Percentiles rank a stretch among this genome's conserved stretches.
These are phyloP conservation scores for Trypanosomatidae sp. DNA, from an alignment of 208 protist species.

Conservation along the genomic window DNA sequence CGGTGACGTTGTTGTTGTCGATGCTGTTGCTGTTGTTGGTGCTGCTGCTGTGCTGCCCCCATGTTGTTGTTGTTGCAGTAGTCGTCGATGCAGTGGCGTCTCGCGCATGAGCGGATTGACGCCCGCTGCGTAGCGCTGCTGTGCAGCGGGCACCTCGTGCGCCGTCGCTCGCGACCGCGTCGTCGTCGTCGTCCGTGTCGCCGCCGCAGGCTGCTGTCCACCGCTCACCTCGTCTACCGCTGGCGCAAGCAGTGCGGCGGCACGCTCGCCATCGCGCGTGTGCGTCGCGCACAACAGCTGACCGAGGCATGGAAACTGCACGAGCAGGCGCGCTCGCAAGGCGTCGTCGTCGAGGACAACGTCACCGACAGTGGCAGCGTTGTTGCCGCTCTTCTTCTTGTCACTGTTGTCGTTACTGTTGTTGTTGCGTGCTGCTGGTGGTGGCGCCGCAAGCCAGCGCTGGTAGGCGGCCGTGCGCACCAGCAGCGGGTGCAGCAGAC, in stretches of 20 bases:
- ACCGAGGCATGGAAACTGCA: constrained; percentile 72
- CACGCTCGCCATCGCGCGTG: no score
- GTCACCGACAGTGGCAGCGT: background rate
- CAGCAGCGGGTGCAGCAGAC: constrained; percentile 69
- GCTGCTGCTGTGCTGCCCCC: no score
- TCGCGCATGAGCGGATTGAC: constrained; percentile 52
- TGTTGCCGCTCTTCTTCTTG: background rate
- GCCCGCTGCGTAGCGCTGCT: constrained; percentile 30
- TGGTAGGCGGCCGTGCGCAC: constrained; percentile 35
- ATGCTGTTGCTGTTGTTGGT: no score
- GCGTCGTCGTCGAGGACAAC: constrained; percentile 9
- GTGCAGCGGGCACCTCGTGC: no score
- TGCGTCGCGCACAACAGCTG: constrained; percentile 63
- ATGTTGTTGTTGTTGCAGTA: no score
- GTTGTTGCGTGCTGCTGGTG: background rate
- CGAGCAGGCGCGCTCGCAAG: constrained; percentile 36
- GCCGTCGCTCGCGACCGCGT: no score
- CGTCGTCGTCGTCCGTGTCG: no score
- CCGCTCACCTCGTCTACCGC: no score
- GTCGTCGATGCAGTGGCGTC: no score
- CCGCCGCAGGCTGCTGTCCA: no score
- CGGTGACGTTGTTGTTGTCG: no score
- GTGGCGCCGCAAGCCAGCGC: constrained; percentile 1
- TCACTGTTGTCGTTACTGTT: background rate
- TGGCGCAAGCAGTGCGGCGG: no score